Percentiles rank a stretch among this genome's conserved stretches.
These are phyloP conservation scores for Eucalyptus cladocalyx DNA, from an alignment of 345 rosid species.

Conservation along the genomic window DNA sequence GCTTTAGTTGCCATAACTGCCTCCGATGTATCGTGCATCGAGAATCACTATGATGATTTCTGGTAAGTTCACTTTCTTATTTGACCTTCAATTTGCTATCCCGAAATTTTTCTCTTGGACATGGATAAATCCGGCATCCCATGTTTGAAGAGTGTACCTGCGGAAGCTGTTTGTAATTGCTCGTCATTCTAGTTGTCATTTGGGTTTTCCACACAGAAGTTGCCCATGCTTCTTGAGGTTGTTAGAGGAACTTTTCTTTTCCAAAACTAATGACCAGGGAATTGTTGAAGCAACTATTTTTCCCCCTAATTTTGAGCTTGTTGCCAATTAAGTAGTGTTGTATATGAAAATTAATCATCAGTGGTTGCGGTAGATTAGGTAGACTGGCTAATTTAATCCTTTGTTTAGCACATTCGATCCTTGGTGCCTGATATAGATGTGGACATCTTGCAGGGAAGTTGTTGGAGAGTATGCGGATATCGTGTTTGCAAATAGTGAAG, in stretches of 20 bases:
- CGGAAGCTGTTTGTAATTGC: not conserved
- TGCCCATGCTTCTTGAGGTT: not conserved
- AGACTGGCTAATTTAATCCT: not conserved
- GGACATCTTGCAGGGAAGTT: constrained; percentile 50
- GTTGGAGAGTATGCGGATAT: constrained; percentile 73
- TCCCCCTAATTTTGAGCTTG: not conserved
- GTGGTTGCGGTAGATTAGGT: not conserved
- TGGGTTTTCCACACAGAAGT: not conserved
- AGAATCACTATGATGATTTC: constrained; percentile 86
- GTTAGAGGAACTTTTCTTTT: not conserved
- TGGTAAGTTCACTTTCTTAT: constrained; percentile 31
- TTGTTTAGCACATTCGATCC: not conserved
- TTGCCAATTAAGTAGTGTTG: not conserved
- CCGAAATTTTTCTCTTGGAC: not conserved
- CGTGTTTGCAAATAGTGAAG: constrained; percentile 77
- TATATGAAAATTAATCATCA: not conserved
- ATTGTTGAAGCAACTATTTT: not conserved
- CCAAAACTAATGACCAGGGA: not conserved
- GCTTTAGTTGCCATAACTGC: constrained; percentile 88
- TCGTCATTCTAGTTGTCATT: not conserved
- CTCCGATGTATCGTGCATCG: constrained; percentile 89
- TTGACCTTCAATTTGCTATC: not conserved
- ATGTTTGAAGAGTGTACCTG: not conserved
- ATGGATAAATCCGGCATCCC: not conserved
- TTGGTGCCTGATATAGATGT: not conserved